phyloP scores from a whole-genome alignment of 1,139 yeast genomes.

The Suhomyces anneliseae region DNA sequence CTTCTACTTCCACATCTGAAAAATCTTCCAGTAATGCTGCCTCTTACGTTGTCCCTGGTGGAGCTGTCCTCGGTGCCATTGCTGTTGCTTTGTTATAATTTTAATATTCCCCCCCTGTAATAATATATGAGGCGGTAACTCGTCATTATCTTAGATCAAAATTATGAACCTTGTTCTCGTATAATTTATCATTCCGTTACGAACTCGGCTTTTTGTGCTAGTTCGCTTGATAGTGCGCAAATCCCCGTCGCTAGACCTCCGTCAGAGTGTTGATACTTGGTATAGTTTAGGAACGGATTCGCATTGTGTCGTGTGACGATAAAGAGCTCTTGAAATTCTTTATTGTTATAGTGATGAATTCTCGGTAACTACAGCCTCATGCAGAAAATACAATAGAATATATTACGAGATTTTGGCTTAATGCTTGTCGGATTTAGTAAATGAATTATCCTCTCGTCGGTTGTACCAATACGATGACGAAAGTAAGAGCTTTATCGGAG shows the following conservation, averaged over 20 bases:
- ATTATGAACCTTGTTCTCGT: not conserved
- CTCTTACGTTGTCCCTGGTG: constrained; percentile 29
- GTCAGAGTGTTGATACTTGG: no score
- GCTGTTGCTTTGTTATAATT: constrained; percentile 39
- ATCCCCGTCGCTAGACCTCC: no score
- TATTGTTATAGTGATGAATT: no score
- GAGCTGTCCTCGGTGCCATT: constrained; percentile 37
- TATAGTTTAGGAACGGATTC: not conserved
- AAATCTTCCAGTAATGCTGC: constrained; percentile 12
- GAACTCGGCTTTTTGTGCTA: not conserved
- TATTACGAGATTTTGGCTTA: no score
- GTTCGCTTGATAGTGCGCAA: no score
- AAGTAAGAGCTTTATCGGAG: no score
- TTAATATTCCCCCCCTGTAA: constrained; percentile 14
- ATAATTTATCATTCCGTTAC: not conserved
- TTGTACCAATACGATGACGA: no score
- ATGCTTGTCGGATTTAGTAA: no score
- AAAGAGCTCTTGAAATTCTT: no score
- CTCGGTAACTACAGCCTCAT: no score
- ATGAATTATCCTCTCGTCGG: no score
- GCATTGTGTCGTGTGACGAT: not conserved
- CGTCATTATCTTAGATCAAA: not conserved
- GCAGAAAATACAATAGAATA: no score
- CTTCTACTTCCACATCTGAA: not conserved
- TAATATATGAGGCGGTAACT: not conserved